Base-by-base conservation (phyloP, 305 asterid species). In the Fraxinus velutina region DNA sequence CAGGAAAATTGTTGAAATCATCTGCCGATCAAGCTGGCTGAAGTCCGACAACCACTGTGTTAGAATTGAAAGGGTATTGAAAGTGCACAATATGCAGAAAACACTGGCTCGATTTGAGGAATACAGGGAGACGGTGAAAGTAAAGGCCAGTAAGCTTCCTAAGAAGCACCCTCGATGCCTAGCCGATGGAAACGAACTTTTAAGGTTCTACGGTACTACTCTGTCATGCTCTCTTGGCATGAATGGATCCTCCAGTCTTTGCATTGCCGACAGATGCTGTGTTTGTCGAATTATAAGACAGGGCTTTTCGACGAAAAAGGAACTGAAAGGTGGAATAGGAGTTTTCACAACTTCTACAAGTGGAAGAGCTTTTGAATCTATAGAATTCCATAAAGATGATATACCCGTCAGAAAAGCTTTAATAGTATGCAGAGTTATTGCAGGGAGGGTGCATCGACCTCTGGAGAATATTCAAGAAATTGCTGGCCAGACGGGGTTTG, bases 121-220 rank as follows among this genome's bases (percentile, higher is more conserved):
- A 2, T 90, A 94, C 83, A 81, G 98, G 75, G 98, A 94, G 72
- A 80, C 81, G 2, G 98, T 94, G 50, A 93, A 92, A 84, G 76
- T 73, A 2, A 94, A 90, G 36, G 98, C 98, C 0, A 85, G 93
- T 52, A 94, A 92, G 75, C 97, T 93, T 83, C 92, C 92, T 0
- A 93, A 94, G 87, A 94, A 94, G 79, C 98, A 94, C 68, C 95
- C 98, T 19, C 94, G 98, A 0, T 94, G 98, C 89, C 52, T 92
- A 3, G 98, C 98, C 0, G 97, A 94, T 74, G 98, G 98, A 3
- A 94, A 94, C 75, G 98, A 94, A 76, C 95, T 94, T 42, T 74
- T 93, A 62, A 92, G 98, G 86, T 94, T 94, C 84, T 86, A 88
- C 36, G 98, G 98, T 0, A 89, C 98, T 2, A 92, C 94, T 4